Evolutionary conservation across 257 asterid species (phyloP).

Genomic region (Fraxinus anomala): DNA sequence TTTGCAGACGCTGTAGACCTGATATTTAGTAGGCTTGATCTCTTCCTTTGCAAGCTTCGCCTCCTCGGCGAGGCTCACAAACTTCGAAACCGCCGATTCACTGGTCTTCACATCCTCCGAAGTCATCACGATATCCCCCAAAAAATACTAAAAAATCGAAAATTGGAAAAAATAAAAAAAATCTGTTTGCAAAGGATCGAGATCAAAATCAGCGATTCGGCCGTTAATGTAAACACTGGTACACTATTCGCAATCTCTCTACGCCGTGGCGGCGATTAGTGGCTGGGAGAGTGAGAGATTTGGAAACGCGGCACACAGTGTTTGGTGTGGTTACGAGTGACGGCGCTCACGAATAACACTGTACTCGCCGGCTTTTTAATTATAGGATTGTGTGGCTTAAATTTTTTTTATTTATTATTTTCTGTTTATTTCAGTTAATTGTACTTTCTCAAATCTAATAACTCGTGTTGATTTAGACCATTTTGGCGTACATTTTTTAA

Average conservation of each 20-base stretch:
- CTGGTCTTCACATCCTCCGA: conserved; percentile 91
- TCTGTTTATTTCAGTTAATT: not conserved
- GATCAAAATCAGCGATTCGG: conserved; percentile 23
- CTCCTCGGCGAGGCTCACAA: conserved; percentile 89
- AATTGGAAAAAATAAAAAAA: not conserved
- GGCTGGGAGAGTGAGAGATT: conserved; percentile 20
- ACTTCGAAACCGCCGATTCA: conserved; percentile 88
- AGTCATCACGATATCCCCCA: conserved; percentile 55
- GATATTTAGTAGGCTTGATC: conserved; percentile 67
- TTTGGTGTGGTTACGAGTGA: conserved; percentile 29
- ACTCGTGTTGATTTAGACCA: conserved; percentile 5
- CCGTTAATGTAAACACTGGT: not conserved
- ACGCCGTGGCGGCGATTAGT: conserved; percentile 19
- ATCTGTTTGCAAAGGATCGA: conserved; percentile 15
- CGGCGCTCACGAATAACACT: conserved; percentile 25
- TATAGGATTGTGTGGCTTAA: not conserved
- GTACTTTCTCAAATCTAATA: not conserved
- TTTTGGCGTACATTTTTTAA: conserved; percentile 14
- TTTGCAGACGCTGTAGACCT: conserved; percentile 72
- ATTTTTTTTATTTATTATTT: not conserved
- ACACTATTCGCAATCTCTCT: conserved; percentile 13
- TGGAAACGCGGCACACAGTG: conserved; percentile 35
- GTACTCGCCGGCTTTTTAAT: not conserved
- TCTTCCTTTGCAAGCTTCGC: conserved; percentile 90
- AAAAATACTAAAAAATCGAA: conserved; percentile 3